These are phyloP conservation scores for Russula compacta DNA, from an alignment of 768 basidiomycete genomes.

Conservation along the genomic window DNA sequence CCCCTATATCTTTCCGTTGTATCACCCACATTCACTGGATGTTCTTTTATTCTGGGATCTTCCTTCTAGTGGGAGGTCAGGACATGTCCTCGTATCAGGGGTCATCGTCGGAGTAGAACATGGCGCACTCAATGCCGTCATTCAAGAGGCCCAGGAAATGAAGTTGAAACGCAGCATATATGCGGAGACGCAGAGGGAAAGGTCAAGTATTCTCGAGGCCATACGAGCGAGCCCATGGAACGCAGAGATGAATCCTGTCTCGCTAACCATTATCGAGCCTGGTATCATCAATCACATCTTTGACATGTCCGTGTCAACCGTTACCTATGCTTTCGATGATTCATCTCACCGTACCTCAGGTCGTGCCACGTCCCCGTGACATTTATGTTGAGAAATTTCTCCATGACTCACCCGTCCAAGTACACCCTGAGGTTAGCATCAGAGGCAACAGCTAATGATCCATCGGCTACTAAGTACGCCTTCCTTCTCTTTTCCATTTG, in stretches of 20 bases:
- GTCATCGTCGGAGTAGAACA: conserved; percentile 60
- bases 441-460: conserved; percentile 20
- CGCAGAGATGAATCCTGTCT: conserved; percentile 63
- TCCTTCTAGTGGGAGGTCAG: conserved; percentile 47
- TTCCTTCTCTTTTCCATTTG: neutral
- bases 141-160: conserved; percentile 48
- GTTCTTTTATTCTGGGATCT: conserved; percentile 72
- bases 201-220: conserved; percentile 53
- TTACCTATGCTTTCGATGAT: neutral
- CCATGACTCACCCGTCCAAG: conserved; percentile 49
- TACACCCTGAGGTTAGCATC: conserved; percentile 45
- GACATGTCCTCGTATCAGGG: conserved; percentile 50
- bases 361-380: conserved; percentile 44
- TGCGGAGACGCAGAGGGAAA: conserved; percentile 78
- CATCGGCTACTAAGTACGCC: conserved; percentile 20
- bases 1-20: conserved; percentile 67
- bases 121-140: conserved; percentile 51
- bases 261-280: conserved; percentile 38
- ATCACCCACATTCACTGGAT: conserved; percentile 65
- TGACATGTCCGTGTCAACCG: conserved; percentile 40
- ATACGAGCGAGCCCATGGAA: conserved; percentile 71
- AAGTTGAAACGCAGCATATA: conserved; percentile 82
- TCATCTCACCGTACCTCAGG: conserved; percentile 30
- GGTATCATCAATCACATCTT: conserved; percentile 44
- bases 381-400: conserved; percentile 63